Evolutionary conservation across 208 protist species (phyloP), one percentile per base, ranked within the genome.

Genomic region (Leishmania guyanensis): DNA sequence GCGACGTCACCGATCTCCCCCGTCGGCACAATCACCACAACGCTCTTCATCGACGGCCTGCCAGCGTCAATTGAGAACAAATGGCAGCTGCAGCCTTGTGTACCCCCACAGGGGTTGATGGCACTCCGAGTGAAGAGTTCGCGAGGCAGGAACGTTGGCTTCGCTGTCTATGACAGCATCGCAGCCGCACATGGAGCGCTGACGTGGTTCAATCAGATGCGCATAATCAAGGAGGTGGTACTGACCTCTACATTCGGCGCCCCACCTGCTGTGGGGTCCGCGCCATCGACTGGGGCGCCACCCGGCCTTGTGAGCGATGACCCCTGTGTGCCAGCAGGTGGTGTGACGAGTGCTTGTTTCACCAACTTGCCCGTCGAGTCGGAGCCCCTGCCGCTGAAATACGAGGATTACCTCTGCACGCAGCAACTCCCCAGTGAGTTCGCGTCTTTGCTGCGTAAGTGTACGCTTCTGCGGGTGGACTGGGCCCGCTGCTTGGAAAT

Each of bases 21-120:
- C 5, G 39, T 65, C 0, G 65, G 77, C 26, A 33, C 53, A 4
- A 43, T 62, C 22, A 14, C 71, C 6, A 83, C 68, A 9, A 92
- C 86, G 36, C 83, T 95, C n/a, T 95, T 90, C 80, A 88, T 95
- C 46, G 81, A 78, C 69, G 84, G 84, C 50, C 62, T 95, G 36
- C 88, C 92, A 14, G 29, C 79, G 16, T 74, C 46, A 20, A 82
- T 95, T 16, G 78, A 85, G 46, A 93, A 91, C 73, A 79, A 85
- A 53, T 56, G 76, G 1, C 84, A 86, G 36, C 82, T 95, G 51
- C 43, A 72, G 33, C 87, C 87, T 0, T 90, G 83, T 79, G 90
- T 95, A 16, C 92, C 92, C 12, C 81, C 78, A 20, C 79, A 89
- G 36, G 92, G 92, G n/a, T 75, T 90, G 8, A 43, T 84, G 56